Evolutionary conservation across 495 filamentous ascomycete genomes (phyloP), one percentile per base, ranked within the genome.

Genomic region (Tuber umbilicatum): DNA sequence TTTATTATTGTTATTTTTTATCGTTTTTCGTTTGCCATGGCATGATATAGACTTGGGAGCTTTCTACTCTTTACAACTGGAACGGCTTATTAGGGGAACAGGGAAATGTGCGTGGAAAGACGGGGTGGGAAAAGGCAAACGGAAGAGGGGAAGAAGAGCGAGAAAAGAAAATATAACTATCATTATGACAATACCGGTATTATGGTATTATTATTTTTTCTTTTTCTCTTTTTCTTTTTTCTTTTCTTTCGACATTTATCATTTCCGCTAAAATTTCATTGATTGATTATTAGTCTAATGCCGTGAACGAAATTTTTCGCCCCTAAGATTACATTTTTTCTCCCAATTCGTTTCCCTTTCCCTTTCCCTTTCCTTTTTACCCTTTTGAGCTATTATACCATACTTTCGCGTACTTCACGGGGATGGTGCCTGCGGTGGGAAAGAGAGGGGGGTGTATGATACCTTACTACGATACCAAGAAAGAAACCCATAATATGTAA

Each of bases 291-390:
- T 64, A n/a, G n/a, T n/a, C n/a, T n/a, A 21, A 31, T 64, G n/a
- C 17, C n/a, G 27, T 64, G 55, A 64, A 64, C 10, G 55, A 64
- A 64, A 64, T 31, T 31, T 31, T 12, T 31, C 55, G 12, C 27
- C 10, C 55, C 27, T 31, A 64, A 27, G 27, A 64, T 31, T 64
- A 31, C 55, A 14, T 31, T 64, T 64, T 64, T 64, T 60, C 47
- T n/a, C 2, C 12, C 47, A 45, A 21, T 45, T 45, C 43, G 5
- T 21, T 73, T 70, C 72, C 68, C 68, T 37, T 55, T 60, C 71
- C 74, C 69, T 76, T 75, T 73, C 76, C 71, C 74, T 55, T 76
- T 75, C 71, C 76, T 73, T 79, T 78, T 78, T 74, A 78, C 75
- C 74, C 69, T 79, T 74, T 75, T 74, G 75, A 73, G 75, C 71